phyloP scores from a whole-genome alignment of 208 protist species.

The Tritrichomonas foetus region DNA sequence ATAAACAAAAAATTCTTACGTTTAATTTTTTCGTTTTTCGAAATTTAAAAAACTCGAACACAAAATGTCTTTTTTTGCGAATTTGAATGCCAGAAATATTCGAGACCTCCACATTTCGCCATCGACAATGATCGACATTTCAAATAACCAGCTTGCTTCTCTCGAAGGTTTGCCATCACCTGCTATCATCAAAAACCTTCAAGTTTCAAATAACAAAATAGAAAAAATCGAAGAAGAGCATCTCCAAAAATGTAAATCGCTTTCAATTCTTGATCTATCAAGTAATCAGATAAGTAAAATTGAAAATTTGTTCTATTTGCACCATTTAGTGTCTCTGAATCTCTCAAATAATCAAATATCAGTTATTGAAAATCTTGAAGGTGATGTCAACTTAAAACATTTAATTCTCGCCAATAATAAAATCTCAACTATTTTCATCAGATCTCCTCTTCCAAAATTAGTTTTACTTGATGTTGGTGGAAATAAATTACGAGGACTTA shows the following conservation, averaged over 20 bases:
- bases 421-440: background rate
- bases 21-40: no score
- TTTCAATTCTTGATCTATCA: constrained; percentile 9
- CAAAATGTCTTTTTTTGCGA: no score
- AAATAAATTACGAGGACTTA: background rate
- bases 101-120: background rate
- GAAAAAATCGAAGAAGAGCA: constrained; percentile 33
- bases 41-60: no score
- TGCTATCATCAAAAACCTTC: background rate
- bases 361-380: constrained; percentile 25
- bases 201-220: background rate
- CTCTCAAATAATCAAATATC: background rate
- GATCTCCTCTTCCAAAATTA: background rate
- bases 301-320: background rate
- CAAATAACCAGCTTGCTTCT: background rate
- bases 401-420: background rate
- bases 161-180: background rate
- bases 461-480: background rate
- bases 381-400: background rate
- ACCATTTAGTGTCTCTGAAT: background rate
- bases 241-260: background rate
- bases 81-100: no score
- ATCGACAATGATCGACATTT: background rate
- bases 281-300: constrained; percentile 17
- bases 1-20: no score